Conservation (phyloP, 2,329 filamentous ascomycete species). For the Zelopaecilomyces penicillatus region DNA sequence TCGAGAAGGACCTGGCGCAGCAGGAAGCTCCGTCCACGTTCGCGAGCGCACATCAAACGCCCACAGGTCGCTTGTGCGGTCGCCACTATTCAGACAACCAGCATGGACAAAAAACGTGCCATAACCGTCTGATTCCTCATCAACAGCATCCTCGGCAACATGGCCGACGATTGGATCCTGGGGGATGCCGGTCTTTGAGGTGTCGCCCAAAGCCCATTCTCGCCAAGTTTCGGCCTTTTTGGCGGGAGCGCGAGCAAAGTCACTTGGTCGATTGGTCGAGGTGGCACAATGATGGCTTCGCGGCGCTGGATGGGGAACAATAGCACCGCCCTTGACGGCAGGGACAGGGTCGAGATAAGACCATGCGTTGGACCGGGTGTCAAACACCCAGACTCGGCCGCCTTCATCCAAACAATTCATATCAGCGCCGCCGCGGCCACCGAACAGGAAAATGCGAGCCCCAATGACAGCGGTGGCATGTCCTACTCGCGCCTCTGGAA, state of each 20-base stretch:
- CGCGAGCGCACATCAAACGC: conserved; percentile 58
- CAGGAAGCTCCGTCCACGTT: conserved; percentile 59
- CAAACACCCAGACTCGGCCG: conserved; percentile 69
- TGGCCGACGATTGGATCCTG: conserved; percentile 50
- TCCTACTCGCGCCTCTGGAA: conserved; percentile 63
- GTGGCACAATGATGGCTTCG: conserved; percentile 64
- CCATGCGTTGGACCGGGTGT: conserved; percentile 59
- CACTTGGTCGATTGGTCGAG: conserved; percentile 47
- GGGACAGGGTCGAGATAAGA: conserved; percentile 49
- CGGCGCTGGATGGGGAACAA: conserved; percentile 44
- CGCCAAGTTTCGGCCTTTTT: conserved; percentile 39
- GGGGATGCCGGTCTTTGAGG: conserved; percentile 46
- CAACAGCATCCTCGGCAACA: conserved; percentile 48
- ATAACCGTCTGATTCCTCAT: conserved; percentile 53
- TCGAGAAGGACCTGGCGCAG: conserved; percentile 58
- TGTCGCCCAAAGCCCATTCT: conserved; percentile 48
- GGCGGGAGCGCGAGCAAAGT: conserved; percentile 31
- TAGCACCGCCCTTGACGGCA: conserved; percentile 32
- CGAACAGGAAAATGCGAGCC: conserved; percentile 70
- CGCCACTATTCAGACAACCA: conserved; percentile 57
- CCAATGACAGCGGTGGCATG: conserved; percentile 62
- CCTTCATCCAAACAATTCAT: conserved; percentile 66
- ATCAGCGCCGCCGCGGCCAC: conserved; percentile 62
- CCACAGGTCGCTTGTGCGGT: conserved; percentile 64
- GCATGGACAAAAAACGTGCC: conserved; percentile 70